Evolutionary conservation across 148 eudicot species (phyloP), one percentile per base, ranked within the genome.

Genomic region (Dysphania ambrosioides): DNA sequence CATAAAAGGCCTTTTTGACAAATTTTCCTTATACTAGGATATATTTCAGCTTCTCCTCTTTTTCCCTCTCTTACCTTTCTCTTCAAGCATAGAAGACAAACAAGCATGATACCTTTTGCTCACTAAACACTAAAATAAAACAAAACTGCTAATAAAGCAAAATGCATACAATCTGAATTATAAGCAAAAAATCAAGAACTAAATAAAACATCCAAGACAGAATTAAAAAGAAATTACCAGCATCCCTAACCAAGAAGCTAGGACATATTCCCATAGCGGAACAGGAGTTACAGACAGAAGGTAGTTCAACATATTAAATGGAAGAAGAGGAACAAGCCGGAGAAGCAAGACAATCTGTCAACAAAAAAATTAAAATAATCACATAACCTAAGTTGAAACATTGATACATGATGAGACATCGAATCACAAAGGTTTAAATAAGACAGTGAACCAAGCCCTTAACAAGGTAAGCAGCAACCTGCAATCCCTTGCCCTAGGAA

Each of bases 201-300:
- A 53, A 44, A 6, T 27, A 35, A 69, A 53, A 23, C 70, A 41
- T 27, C 38, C 29, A 49, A 53, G 27, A n/a, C 47, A 74, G 63
- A 42, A 53, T 40, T 63, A 68, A 66, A 68, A 16, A 53, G 56
- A 65, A 59, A 18, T 51, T 93, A 94, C 98, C 98, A 91, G 84
- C 98, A 94, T 94, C 75, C 98, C 98, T 79, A 94, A 55, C 98
- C 98, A 94, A 47, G 98, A 87, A 73, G 97, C 97, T 79, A 94
- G 86, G 79, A 85, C 77, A 79, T 94, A 94, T 74, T 90, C 86
- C 82, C 88, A 83, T 41, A 90, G 47, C n/a, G 97, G 86, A 72
- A 91, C 90, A 44, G 98, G 93, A 76, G 97, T 94, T 68, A 94
- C 98, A 9, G 97, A 94, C 70, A 94, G 80, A 23, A 94, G 96